Base-by-base conservation (phyloP, 345 rosid species). In the Pugionium cornutum region DNA sequence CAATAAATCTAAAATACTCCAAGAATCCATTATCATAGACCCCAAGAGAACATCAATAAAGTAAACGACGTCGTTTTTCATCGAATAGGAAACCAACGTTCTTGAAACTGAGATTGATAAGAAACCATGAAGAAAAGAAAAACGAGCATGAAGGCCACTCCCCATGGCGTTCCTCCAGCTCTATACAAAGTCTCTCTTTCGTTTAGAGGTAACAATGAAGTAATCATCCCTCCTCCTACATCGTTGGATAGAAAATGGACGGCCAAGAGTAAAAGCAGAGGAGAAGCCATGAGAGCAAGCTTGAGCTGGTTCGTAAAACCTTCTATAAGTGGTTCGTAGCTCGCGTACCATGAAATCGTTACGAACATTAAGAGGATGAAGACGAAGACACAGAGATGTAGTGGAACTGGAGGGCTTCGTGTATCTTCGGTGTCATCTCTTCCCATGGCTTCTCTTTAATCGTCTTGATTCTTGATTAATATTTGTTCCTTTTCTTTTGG, bases 101-200 rank as follows among this genome's bases (percentile, higher is more conserved):
- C 84, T 54, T 76, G 82, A 31, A 85, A 75, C 32, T 70, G 77
- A 62, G 87, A 83, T 58, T 83, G 86, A 60, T 81, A 81, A 47
- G 86, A 81, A 39, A 83, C 66, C 83, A 83, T 78, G 70, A 81
- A 77, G 30, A 83, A 35, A 53, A 85, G 81, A 55, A 83, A 76
- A 18, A 81, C 82, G 4, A 85, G 82, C 33, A 83, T 30, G 50
- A 81, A 75, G 9, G 69, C 86, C 7, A 80, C 82, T 7, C 86
- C 86, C 86, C 88, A 83, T 0, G 91, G 75, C 45, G 81, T 75
- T 43, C 82, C 87, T 64, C 86, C 87, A 1, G 83, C 86, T 48
- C 70, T 67, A 47, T 80, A 78, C 7, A 84, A 58, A 60, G 83
- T 80, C 42, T 80, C 84, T 57, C 50, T 73, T 52, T 80, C 83